These are phyloP conservation scores for Penicillium sp. DNA, from an alignment of 2,329 filamentous ascomycete species.

Conservation along the genomic window DNA sequence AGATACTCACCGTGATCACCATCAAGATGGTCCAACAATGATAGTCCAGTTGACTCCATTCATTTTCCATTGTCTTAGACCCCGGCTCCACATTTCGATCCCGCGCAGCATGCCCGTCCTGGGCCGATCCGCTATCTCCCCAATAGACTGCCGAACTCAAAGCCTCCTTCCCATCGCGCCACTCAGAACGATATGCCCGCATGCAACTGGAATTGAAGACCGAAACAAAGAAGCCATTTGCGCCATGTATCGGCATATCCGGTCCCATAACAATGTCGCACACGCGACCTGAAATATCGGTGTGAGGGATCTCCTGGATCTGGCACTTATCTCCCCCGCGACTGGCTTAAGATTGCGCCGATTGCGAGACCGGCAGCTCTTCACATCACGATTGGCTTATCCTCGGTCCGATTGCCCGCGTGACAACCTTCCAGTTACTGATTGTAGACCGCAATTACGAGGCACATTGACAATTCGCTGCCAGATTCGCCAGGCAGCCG, in stretches of 20 bases:
- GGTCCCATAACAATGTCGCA: background rate
- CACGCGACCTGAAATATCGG: background rate
- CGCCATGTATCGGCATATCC: constrained; percentile 3
- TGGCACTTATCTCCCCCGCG: background rate
- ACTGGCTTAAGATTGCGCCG: background rate
- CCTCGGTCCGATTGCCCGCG: background rate
- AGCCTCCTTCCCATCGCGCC: constrained; percentile 7
- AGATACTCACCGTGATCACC: background rate
- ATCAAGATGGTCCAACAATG: background rate
- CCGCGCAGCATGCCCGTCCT: background rate
- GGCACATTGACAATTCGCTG: background rate
- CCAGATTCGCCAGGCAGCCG: constrained; percentile 21
- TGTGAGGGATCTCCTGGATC: background rate
- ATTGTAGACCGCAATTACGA: constrained; percentile 5
- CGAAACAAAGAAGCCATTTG: constrained; percentile 9
- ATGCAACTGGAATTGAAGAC: constrained; percentile 7
- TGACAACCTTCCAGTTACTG: background rate
- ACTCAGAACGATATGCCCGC: constrained; percentile 5
- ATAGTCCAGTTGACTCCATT: background rate
- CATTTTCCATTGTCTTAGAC: background rate
- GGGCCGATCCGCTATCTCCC: constrained; percentile 4
- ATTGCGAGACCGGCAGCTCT: background rate
- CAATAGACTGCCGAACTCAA: constrained; percentile 7
- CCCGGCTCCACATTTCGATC: constrained; percentile 7
- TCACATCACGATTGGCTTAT: constrained; percentile 2